A percentile compares a stretch with the other conserved stretches of the same genome.
phyloP scores from a whole-genome alignment of 1,284 basidiomycete species.

The Serendipita sp. region DNA sequence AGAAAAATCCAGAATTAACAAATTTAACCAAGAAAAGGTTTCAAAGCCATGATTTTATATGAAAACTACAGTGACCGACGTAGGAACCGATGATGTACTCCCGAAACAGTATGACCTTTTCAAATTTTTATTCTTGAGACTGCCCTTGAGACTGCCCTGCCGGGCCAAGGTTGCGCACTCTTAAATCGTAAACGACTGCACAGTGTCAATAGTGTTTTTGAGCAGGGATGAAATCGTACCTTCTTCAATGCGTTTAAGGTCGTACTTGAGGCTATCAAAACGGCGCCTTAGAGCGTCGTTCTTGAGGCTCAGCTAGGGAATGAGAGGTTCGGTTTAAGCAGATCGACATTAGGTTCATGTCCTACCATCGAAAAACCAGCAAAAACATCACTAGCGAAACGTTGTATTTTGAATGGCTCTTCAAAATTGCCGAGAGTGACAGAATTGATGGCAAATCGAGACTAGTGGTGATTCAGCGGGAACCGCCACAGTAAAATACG shows the following conservation, averaged over 20 bases:
- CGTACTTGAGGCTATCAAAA: constrained; percentile 74
- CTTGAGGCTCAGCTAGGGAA: constrained; percentile 65
- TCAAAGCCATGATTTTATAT: too few relatives aligned
- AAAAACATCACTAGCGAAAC: constrained; percentile 72
- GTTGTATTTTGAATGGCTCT: constrained; percentile 62
- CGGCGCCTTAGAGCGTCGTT: constrained; percentile 65
- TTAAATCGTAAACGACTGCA: constrained; percentile 73
- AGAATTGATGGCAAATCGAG: constrained; percentile 65
- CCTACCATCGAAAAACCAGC: constrained; percentile 64
- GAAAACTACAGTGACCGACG: too few relatives aligned
- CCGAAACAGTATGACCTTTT: too few relatives aligned
- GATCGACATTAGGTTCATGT: background rate
- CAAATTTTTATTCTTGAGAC: too few relatives aligned
- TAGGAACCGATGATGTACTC: too few relatives aligned
- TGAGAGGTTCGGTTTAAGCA: background rate
- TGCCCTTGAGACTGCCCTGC: too few relatives aligned
- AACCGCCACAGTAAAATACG: constrained; percentile 6
- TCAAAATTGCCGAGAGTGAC: constrained; percentile 73
- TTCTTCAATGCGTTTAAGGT: constrained; percentile 83
- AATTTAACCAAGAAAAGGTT: too few relatives aligned
- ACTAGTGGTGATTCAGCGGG: constrained; percentile 29
- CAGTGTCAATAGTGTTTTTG: constrained; percentile 6
- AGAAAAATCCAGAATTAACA: too few relatives aligned
- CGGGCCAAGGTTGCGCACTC: constrained; percentile 44
- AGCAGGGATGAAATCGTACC: constrained; percentile 28